Evolutionary conservation across 2,329 filamentous ascomycete genomes (phyloP).

Genomic region (Truncatella angustata): DNA sequence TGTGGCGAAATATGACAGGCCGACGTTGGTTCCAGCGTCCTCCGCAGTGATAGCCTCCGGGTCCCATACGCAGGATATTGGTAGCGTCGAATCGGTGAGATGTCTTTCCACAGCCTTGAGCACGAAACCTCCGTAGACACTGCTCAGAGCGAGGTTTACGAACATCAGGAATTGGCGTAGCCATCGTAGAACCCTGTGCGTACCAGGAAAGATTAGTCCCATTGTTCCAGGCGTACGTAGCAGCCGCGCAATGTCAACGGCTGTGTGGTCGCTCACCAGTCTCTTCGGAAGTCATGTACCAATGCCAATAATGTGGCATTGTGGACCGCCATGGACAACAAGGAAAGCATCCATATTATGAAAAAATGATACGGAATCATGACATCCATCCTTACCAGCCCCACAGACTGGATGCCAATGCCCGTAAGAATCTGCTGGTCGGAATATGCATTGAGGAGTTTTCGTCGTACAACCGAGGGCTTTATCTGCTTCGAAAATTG

Average conservation of each 20-base stretch:
- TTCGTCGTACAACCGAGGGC: conserved; percentile 55
- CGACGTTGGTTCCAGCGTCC: conserved; percentile 35
- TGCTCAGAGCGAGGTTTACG: conserved; percentile 58
- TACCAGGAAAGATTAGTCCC: background rate
- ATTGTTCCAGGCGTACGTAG: too few species aligned
- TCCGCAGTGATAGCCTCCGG: conserved; percentile 28
- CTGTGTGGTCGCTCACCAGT: too few species aligned
- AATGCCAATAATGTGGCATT: conserved; percentile 64
- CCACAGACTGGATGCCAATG: conserved; percentile 66
- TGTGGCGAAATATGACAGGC: conserved; percentile 55
- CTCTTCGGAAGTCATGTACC: conserved; percentile 63
- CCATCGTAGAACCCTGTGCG: conserved; percentile 54
- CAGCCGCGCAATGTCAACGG: too few species aligned
- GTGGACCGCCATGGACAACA: conserved; percentile 65
- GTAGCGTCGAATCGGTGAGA: conserved; percentile 50
- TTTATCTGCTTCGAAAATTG: conserved; percentile 32
- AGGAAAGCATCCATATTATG: conserved; percentile 66
- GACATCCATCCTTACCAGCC: conserved; percentile 55
- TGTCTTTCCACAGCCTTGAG: conserved; percentile 52
- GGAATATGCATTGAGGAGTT: conserved; percentile 62
- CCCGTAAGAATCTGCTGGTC: conserved; percentile 69
- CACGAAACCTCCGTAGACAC: conserved; percentile 55
- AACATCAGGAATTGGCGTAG: conserved; percentile 65
- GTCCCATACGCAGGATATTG: conserved; percentile 61
- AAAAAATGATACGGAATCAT: conserved; percentile 70